phyloP scores from a whole-genome alignment of 2,329 filamentous ascomycete species.

The Aspergillus arachidicola region DNA sequence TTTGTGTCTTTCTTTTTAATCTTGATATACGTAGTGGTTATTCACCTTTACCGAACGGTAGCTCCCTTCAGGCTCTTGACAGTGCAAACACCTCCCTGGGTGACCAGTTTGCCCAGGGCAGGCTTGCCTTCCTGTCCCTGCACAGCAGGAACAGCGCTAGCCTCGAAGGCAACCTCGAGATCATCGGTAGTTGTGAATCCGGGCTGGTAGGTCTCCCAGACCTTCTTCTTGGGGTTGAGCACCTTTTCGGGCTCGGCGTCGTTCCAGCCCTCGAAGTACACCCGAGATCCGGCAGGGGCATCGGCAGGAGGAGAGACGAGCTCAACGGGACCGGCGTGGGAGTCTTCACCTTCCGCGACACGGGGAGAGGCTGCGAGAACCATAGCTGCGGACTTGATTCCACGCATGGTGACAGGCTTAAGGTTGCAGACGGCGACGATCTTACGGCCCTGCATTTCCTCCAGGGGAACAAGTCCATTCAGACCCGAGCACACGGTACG shows the following conservation, averaged over 20 bases:
- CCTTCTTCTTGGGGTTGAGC: conserved; percentile 99
- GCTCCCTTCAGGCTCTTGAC: conserved; percentile 80
- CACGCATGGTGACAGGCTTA: conserved; percentile 99
- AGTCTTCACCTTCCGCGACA: conserved; percentile 76
- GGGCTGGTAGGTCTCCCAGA: conserved; percentile 96
- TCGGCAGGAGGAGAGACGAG: conserved; percentile 81
- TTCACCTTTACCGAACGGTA: conserved; percentile 68
- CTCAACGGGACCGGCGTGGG: conserved; percentile 90
- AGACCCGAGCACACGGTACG: conserved; percentile 96
- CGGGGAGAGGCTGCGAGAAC: conserved; percentile 91
- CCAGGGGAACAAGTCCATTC: conserved; percentile 87
- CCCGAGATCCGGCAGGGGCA: conserved; percentile 78
- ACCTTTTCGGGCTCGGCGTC: conserved; percentile 88
- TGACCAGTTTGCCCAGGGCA: conserved; percentile 66
- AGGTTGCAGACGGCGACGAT: conserved; percentile 96
- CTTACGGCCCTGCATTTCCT: conserved; percentile 95
- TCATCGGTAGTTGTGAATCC: conserved; percentile 87
- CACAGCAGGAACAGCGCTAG: conserved; percentile 72
- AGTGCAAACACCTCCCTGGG: conserved; percentile 79
- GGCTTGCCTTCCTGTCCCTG: conserved; percentile 64
- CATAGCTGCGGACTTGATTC: conserved; percentile 81
- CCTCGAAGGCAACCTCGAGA: conserved; percentile 86
- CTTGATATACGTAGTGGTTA: background rate
- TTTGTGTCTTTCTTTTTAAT: conserved; percentile 21
- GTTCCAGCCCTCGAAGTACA: conserved; percentile 88